Evolutionary conservation across 2,329 filamentous ascomycete genomes (phyloP), one percentile per base, ranked within the genome.

Genomic region (Pseudogymnoascus sp.): DNA sequence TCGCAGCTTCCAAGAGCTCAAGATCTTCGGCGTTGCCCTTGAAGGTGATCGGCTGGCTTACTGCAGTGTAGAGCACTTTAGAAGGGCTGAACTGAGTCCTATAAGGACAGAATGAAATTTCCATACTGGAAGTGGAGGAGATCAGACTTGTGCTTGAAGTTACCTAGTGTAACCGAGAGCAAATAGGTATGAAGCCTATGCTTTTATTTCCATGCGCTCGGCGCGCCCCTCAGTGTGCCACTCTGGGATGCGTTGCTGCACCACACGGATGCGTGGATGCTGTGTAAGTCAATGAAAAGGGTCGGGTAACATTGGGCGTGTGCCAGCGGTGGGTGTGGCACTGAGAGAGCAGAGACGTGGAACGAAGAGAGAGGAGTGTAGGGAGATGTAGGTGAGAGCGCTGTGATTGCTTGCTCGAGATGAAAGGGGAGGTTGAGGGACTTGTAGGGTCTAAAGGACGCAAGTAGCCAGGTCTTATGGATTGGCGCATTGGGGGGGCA

Each of bases 71-170:
- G 18, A 59, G 54, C 18, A 59, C 34, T 59, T 59, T 59, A 59
- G 54, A 59, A 5, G 26, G 54, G 54, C 26, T 59, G 54, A 70
- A 66, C 54, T 66, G 67, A 45, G 65, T 65, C 67, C 70, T 66
- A 60, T 70, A 68, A 61, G 71, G 71, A 70, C 71, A 71, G 64
- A 67, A 70, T 63, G 71, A 70, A 68, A 72, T 64, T 42, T 71
- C 61, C 65, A 68, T 70, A 71, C 71, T 73, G 62, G 45, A 59
- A 59, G 34, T 26, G n/a, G 34, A 34, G 23, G 18, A 59, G 7
- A 11, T 18, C 54, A 59, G 34, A 59, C 54, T 59, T 59, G 34
- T 59, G 42, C 42, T 47, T 23, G 54, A 59, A 59, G 54, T 59
- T 59, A 59, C 54, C 34, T 59, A 59, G 42, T 47, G 42, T 26